Percentiles rank a stretch among this genome's conserved stretches.
Conservation (phyloP, 2,329 filamentous ascomycete species). For the Fusarium nurragi region DNA sequence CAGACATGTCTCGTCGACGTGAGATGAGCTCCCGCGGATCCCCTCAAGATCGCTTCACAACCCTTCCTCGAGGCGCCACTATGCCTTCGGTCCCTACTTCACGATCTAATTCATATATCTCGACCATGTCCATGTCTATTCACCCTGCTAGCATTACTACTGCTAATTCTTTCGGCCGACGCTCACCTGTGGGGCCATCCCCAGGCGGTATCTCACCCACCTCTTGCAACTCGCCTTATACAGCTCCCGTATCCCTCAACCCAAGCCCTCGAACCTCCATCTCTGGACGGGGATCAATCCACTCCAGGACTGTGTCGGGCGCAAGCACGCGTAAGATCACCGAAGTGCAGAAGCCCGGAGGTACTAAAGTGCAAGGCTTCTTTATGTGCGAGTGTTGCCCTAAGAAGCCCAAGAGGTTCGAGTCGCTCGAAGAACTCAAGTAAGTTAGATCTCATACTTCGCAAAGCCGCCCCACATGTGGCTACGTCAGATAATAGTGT, state of each 20-base stretch:
- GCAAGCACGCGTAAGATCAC: slow-evolving; percentile 62
- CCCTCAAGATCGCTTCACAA: slow-evolving; percentile 60
- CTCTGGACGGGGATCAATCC: slow-evolving; percentile 51
- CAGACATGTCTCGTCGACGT: slow-evolving; percentile 59
- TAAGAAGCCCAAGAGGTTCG: slow-evolving; percentile 38
- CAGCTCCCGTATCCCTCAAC: slow-evolving; percentile 58
- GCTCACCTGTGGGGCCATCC: slow-evolving; percentile 58
- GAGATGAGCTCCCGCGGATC: slow-evolving; percentile 61
- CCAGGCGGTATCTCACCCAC: slow-evolving; percentile 62
- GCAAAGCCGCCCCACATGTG: slow-evolving; percentile 13
- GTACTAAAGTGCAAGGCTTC: slow-evolving; percentile 62
- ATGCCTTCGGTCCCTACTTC: slow-evolving; percentile 56
- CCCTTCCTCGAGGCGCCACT: slow-evolving; percentile 56
- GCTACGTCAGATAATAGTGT: slow-evolving; percentile 8
- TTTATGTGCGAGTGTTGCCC: slow-evolving; percentile 40
- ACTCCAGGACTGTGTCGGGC: slow-evolving; percentile 58
- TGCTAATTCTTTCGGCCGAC: slow-evolving; percentile 57
- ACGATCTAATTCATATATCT: slow-evolving; percentile 60
- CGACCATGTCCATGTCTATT: slow-evolving; percentile 55
- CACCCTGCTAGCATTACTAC: slow-evolving; percentile 52
- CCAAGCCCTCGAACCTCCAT: slow-evolving; percentile 61
- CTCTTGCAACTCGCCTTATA: slow-evolving; percentile 60
- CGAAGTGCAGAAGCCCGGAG: slow-evolving; percentile 59
- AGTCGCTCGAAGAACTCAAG: slow-evolving; percentile 63
- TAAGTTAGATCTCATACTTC: slow-evolving; percentile 57